Evolutionary conservation across 2,329 filamentous ascomycete genomes (phyloP), one percentile per base, ranked within the genome.

Genomic region (Pseudogymnoascus sp.): DNA sequence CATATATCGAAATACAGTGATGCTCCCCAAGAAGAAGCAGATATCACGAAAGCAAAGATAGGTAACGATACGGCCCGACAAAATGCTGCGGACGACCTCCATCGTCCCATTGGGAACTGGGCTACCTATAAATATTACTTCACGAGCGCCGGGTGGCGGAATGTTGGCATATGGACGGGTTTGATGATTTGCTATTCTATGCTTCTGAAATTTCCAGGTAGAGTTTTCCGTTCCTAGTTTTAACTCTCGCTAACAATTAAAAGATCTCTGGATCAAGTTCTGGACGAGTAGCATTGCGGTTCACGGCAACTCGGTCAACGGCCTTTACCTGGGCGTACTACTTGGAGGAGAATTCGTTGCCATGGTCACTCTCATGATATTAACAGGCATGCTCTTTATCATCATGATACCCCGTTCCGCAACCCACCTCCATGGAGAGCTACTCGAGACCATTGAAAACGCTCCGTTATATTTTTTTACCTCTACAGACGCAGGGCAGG

Each of bases 391-490:
- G 73, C 77, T 82, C 66, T 78, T 83, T 56, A 78, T 83, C 33
- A 77, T 73, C 2, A 82, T 83, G 78, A 78, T 83, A 3, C 80
- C 80, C 2, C 77, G 76, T 31, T 82, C 80, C n/a, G 80, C 79
- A 3, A 75, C 77, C 62, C 74, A 67, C 47, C 80, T 84, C 63
- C 81, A 84, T 65, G 73, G 73, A 60, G 76, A 72, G 53, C 72
- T 83, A 1, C 71, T 83, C 7, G 73, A 74, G 7, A 79, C 80
- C 2, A 79, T 82, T 7, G 38, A 64, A 10, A 68, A 67, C 1
- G 78, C 78, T 1, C 76, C 78, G 1, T 64, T 81, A 38, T 66
- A 66, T 5, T 78, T 79, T 65, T 78, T 79, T 60, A 74, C 75
- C 0, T 72, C 64, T 0, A 79, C 75, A 0, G 78, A 80, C 63